Percentiles rank a stretch among this genome's conserved stretches.
These are phyloP conservation scores for Termitomyces sp. DNA, from an alignment of 768 basidiomycete genomes.

Conservation along the genomic window DNA sequence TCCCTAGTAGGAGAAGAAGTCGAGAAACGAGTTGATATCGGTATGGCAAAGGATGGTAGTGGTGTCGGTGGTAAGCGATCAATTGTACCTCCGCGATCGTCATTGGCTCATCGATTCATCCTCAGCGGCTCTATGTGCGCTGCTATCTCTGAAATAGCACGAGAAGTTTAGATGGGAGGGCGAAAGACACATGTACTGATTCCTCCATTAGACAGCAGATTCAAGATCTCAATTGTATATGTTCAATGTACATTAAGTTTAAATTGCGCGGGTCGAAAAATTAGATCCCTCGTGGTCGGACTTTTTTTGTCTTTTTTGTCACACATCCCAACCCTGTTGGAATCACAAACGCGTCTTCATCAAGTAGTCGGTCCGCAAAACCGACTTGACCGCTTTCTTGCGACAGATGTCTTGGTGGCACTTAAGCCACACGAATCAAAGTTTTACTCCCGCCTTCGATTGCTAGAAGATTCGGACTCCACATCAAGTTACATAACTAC, in stretches of 20 bases:
- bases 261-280: neutral
- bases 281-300: neutral
- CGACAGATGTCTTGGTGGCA: too few species aligned
- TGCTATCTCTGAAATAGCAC: conserved; percentile 66
- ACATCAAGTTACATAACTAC: too few species aligned
- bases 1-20: conserved; percentile 73
- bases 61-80: conserved; percentile 87
- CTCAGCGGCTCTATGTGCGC: conserved; percentile 81
- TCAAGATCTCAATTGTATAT: conserved; percentile 1
- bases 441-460: too few species aligned
- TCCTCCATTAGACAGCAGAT: neutral
- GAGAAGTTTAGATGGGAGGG: conserved; percentile 10
- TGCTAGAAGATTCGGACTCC: too few species aligned
- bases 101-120: neutral
- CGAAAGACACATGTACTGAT: conserved; percentile 1
- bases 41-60: conserved; percentile 94
- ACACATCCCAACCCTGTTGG: neutral
- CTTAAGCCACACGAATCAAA: too few species aligned
- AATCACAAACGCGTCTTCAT: too few species aligned
- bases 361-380: too few species aligned
- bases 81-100: conserved; percentile 2
- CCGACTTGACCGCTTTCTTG: too few species aligned
- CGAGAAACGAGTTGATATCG: conserved; percentile 78
- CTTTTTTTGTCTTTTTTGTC: neutral
- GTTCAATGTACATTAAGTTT: neutral